Evolutionary conservation across 1,284 basidiomycete species (phyloP).

Genomic region (Tranzscheliella williamsii): DNA sequence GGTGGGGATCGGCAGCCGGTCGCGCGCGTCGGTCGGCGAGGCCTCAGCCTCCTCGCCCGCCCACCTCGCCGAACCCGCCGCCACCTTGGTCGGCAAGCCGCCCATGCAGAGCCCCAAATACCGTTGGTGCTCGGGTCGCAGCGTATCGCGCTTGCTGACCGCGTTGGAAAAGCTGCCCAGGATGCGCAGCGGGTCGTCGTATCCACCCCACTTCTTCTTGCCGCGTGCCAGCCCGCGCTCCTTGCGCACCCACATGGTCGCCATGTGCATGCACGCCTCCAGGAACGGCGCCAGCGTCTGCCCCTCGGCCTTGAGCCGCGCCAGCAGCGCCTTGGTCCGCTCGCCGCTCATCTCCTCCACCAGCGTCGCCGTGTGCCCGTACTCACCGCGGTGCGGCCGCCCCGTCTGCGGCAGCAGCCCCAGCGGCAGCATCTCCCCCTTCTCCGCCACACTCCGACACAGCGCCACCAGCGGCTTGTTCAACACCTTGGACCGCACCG

Average conservation of each 20-base stretch:
- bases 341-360: not conserved
- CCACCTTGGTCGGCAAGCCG: conserved; percentile 21
- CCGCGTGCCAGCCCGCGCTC: conserved; percentile 2
- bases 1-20: conserved; percentile 1
- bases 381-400: conserved; percentile 1
- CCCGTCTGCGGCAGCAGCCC: conserved; percentile 21
- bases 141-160: conserved; percentile 15
- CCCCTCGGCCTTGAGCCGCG: conserved; percentile 2
- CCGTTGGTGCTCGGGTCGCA: conserved; percentile 3
- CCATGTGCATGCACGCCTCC: conserved; percentile 15
- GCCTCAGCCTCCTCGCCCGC: not conserved
- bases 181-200: conserved; percentile 6
- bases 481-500: conserved; percentile 1
- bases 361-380: conserved; percentile 8
- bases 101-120: conserved; percentile 28
- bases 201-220: conserved; percentile 1
- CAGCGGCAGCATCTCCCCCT: conserved; percentile 25
- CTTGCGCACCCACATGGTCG: conserved; percentile 21
- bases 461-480: conserved; percentile 12
- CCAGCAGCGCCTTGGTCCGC: conserved; percentile 3
- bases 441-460: conserved; percentile 15
- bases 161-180: conserved; percentile 24
- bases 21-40: not conserved
- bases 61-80: conserved; percentile 4
- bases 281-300: conserved; percentile 27